Evolutionary conservation across 2,329 filamentous ascomycete species (phyloP).

Genomic region (Saccharata proteae): DNA sequence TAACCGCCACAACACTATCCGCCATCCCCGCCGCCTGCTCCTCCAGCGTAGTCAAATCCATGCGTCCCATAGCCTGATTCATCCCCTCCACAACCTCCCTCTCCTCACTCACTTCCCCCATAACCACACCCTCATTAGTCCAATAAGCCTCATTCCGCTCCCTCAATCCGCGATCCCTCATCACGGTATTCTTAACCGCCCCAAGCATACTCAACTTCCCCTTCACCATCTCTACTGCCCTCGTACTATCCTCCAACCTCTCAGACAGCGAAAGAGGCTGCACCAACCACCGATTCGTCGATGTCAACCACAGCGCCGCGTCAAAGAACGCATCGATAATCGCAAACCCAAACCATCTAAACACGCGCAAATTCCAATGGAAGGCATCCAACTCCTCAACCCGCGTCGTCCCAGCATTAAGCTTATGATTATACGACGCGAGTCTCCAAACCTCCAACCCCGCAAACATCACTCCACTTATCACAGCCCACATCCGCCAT

Average conservation of each 20-base stretch:
- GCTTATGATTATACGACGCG: slow-evolving; percentile 50
- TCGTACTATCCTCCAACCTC: slow-evolving; percentile 49
- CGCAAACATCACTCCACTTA: slow-evolving; percentile 47
- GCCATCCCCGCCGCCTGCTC: slow-evolving; percentile 47
- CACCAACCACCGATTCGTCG: slow-evolving; percentile 68
- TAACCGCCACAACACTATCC: slow-evolving; percentile 18
- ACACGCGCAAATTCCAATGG: slow-evolving; percentile 55
- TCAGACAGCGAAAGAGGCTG: slow-evolving; percentile 49
- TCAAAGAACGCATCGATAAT: slow-evolving; percentile 53
- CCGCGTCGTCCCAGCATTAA: slow-evolving; percentile 50
- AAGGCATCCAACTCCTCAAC: slow-evolving; percentile 53
- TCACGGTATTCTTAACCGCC: slow-evolving; percentile 67
- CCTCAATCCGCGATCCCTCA: slow-evolving; percentile 61
- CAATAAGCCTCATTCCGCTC: slow-evolving; percentile 61
- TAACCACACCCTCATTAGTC: slow-evolving; percentile 61
- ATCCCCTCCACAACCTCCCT: slow-evolving; percentile 61
- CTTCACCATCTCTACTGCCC: slow-evolving; percentile 46
- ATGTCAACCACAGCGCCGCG: slow-evolving; percentile 58
- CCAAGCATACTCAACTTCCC: slow-evolving; percentile 60
- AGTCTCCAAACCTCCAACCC: slow-evolving; percentile 55
- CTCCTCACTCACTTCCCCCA: slow-evolving; percentile 67
- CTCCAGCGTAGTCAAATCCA: slow-evolving; percentile 50
- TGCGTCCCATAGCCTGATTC: slow-evolving; percentile 52
- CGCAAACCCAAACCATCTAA: slow-evolving; percentile 53
- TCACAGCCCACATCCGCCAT: slow-evolving; percentile 61